Percentiles rank a stretch among this genome's conserved stretches.
Evolutionary conservation across 805 yeast species (phyloP).

Genomic region (Pichia manshurica): DNA sequence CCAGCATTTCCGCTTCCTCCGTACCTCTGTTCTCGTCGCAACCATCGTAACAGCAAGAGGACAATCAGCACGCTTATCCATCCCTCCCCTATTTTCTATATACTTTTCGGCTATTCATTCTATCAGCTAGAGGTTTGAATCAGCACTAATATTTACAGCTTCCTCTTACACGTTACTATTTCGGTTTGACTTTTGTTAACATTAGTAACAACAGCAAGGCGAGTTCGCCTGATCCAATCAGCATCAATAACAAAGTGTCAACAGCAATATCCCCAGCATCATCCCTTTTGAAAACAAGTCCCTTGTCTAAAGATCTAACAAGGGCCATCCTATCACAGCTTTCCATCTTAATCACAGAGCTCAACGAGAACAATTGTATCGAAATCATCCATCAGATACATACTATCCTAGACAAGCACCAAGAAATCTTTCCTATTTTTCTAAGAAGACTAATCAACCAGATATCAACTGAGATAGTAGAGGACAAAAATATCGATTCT

Average conservation of each 20-base stretch:
- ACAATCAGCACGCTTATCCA: no score
- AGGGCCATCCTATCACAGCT: conserved; percentile 46
- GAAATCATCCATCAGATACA: conserved; percentile 40
- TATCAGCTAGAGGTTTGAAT: not conserved
- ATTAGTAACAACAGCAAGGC: conserved; percentile 20
- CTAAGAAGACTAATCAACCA: conserved; percentile 30
- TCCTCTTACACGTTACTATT: not conserved
- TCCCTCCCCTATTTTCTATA: not conserved
- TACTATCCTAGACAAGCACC: conserved; percentile 36
- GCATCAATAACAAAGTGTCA: not conserved
- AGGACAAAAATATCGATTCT: conserved; percentile 17
- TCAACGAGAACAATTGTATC: conserved; percentile 36
- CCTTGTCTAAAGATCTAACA: conserved; percentile 16
- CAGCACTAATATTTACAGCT: not conserved
- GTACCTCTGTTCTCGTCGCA: no score
- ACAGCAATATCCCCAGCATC: not conserved
- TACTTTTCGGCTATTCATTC: not conserved
- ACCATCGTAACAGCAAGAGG: no score
- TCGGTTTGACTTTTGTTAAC: conserved; percentile 11
- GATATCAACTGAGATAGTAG: conserved; percentile 23
- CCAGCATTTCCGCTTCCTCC: no score
- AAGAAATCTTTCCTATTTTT: conserved; percentile 31
- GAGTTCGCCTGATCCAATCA: conserved; percentile 18
- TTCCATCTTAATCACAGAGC: conserved; percentile 43
- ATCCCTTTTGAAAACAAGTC: conserved; percentile 5